Percentiles rank a stretch among this genome's conserved stretches.
phyloP scores from a whole-genome alignment of 768 basidiomycete species.

The Mycena indigotica region DNA sequence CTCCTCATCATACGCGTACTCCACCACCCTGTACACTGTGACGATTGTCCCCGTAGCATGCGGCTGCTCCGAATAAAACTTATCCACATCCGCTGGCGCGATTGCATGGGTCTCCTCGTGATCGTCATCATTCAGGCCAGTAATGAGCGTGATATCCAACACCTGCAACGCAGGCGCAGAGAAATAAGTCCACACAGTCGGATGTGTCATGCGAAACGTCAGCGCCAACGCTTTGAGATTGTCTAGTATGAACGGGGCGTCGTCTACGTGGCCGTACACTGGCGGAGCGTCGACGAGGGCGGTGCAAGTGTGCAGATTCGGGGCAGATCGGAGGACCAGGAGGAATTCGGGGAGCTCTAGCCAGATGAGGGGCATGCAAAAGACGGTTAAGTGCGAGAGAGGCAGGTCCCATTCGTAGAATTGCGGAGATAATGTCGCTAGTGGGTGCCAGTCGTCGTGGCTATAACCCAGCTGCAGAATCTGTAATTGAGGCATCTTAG shows the following conservation, averaged over 20 bases:
- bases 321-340: background rate
- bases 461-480: background rate
- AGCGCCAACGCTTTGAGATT: background rate
- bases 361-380: background rate
- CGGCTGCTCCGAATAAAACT: background rate
- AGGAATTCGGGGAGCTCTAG: background rate
- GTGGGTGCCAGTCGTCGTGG: background rate
- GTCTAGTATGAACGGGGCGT: background rate
- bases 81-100: background rate
- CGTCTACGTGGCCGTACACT: background rate
- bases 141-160: background rate
- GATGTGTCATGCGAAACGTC: background rate
- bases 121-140: background rate
- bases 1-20: no score
- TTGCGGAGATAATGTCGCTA: background rate
- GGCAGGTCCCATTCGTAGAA: constrained; percentile 1
- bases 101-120: background rate
- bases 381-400: background rate
- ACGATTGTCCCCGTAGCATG: background rate
- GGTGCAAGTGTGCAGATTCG: background rate
- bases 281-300: background rate
- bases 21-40: background rate
- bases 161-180: background rate
- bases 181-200: background rate
- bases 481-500: background rate